Evolutionary conservation across 768 basidiomycete species (phyloP).

Genomic region (Gymnopilus dilepis): DNA sequence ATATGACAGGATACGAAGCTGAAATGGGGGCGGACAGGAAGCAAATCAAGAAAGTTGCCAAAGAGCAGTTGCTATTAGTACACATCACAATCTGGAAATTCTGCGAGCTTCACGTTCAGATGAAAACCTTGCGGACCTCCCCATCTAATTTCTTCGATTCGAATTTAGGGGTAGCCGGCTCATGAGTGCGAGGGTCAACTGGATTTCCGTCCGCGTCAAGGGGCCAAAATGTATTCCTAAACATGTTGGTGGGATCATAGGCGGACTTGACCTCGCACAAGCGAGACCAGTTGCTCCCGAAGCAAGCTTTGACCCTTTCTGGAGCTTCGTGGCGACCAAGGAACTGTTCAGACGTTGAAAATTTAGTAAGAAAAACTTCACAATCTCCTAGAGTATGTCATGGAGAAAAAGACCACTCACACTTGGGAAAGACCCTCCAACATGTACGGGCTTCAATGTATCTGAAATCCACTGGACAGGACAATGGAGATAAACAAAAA

Average conservation of each 20-base stretch:
- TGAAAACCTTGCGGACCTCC: constrained; percentile 25
- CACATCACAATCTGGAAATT: no score
- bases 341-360: constrained; percentile 53
- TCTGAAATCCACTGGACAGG: constrained; percentile 73
- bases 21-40: no score
- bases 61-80: no score
- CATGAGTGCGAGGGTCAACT: constrained; percentile 64
- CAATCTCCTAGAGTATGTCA: constrained; percentile 7
- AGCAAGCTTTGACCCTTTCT: constrained; percentile 66
- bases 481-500: constrained; percentile 16
- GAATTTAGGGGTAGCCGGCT: constrained; percentile 57
- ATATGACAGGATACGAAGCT: no score
- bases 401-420: constrained; percentile 50
- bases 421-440: constrained; percentile 85
- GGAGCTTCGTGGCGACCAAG: constrained; percentile 73
- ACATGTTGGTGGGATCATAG: constrained; percentile 80
- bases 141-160: constrained; percentile 32
- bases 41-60: no score
- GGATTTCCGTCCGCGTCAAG: constrained; percentile 58
- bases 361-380: not conserved
- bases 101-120: not conserved
- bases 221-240: constrained; percentile 85
- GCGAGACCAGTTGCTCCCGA: constrained; percentile 76
- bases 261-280: constrained; percentile 71
- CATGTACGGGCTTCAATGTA: constrained; percentile 70